A percentile compares a stretch with the other conserved stretches of the same genome.
Conservation (phyloP, 2,329 filamentous ascomycete genomes). For the Fusarium temperatum region DNA sequence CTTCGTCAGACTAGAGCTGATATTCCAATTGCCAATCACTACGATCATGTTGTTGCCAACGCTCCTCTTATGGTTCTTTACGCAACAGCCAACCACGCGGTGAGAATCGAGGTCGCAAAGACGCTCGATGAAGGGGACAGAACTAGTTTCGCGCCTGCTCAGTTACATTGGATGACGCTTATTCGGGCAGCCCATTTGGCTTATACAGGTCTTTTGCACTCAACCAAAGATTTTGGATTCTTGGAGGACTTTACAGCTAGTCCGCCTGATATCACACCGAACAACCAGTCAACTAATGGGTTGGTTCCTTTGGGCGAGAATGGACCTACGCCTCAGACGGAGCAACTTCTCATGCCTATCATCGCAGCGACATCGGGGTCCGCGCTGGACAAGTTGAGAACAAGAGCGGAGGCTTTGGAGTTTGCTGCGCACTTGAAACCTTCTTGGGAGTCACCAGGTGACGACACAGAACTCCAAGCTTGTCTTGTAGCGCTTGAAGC, state of each 20-base stretch:
- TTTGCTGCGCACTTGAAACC: neutral
- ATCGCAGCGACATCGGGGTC: slow-evolving; percentile 10
- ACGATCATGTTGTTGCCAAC: slow-evolving; percentile 39
- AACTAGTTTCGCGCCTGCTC: neutral
- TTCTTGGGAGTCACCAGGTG: neutral
- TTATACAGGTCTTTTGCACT: slow-evolving; percentile 17
- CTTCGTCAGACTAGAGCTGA: slow-evolving; percentile 49
- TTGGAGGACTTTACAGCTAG: neutral
- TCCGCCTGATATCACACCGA: neutral
- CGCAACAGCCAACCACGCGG: slow-evolving; percentile 49
- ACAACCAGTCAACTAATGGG: neutral
- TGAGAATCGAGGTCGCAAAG: slow-evolving; percentile 47
- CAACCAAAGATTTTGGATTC: neutral
- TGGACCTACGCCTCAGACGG: slow-evolving; percentile 6
- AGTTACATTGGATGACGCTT: slow-evolving; percentile 34
- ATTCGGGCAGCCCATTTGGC: slow-evolving; percentile 34
- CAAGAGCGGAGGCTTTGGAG: neutral
- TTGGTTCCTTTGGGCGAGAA: slow-evolving; percentile 6
- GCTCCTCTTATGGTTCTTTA: slow-evolving; percentile 55
- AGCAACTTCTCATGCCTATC: slow-evolving; percentile 23
- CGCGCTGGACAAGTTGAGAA: slow-evolving; percentile 4
- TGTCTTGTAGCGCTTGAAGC: slow-evolving; percentile 20
- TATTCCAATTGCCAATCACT: slow-evolving; percentile 43
- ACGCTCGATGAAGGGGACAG: slow-evolving; percentile 22
- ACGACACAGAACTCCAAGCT: neutral